Percentiles rank a stretch among this genome's conserved stretches.
Evolutionary conservation across 176 grass and related monocot species (phyloP).

Genomic region (Triticum monococcum): DNA sequence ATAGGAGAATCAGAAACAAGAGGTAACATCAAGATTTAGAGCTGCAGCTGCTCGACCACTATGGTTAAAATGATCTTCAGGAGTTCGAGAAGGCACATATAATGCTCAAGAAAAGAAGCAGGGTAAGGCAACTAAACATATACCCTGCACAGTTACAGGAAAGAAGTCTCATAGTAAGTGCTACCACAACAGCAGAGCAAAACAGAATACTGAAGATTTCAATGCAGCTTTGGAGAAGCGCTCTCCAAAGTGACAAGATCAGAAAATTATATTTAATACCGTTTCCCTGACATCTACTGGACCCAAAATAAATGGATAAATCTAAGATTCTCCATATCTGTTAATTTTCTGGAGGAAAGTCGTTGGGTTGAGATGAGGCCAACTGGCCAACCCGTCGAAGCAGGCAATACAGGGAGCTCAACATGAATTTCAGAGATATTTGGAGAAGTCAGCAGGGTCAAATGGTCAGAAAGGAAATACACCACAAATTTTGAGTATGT

Average conservation of each 20-base stretch:
- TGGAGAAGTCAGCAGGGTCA: not conserved
- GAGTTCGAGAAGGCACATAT: not conserved
- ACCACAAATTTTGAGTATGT: not conserved
- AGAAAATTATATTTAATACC: not conserved
- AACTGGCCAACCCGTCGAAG: not conserved
- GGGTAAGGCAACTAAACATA: not conserved
- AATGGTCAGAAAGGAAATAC: not conserved
- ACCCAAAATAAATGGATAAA: not conserved
- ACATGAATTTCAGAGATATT: not conserved
- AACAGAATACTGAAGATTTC: not conserved
- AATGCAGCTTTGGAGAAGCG: not conserved
- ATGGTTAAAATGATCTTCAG: not conserved
- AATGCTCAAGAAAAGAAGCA: not conserved
- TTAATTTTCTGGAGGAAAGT: not conserved
- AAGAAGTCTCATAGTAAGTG: not conserved
- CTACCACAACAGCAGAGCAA: not conserved
- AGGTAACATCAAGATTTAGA: not conserved
- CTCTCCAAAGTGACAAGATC: not conserved
- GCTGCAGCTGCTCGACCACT: not conserved
- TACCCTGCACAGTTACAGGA: not conserved
- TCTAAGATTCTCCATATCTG: not conserved
- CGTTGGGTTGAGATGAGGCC: not conserved
- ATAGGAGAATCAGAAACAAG: not conserved
- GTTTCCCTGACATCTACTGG: not conserved
- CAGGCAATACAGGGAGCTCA: not conserved